Evolutionary conservation across 306 rosid species (phyloP).

Genomic region (Prunus persica): Prunus_persica_NCBIv2 NC_034011.1:18114501-18115000

Average conservation of each 20-base stretch:
- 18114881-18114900: conserved; percentile 34
- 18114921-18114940: conserved; percentile 35
- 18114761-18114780: conserved; percentile 35
- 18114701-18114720: conserved; percentile 4
- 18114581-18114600: neutral
- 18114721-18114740: conserved; percentile 30
- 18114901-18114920: conserved; percentile 33
- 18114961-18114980: conserved; percentile 45
- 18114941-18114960: conserved; percentile 35
- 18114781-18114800: conserved; percentile 25
- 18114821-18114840: conserved; percentile 21
- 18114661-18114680: neutral
- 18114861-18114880: conserved; percentile 36
- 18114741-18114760: conserved; percentile 22
- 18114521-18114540: neutral
- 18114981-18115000: conserved; percentile 27
- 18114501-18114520: neutral
- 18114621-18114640: neutral
- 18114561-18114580: neutral
- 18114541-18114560: neutral
- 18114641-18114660: conserved; percentile 5
- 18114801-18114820: conserved; percentile 37
- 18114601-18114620: neutral
- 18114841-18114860: conserved; percentile 31
- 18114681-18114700: neutral